These are phyloP conservation scores for Neurospora sp. DNA, from an alignment of 2,329 filamentous ascomycete genomes.

Conservation along the genomic window DNA sequence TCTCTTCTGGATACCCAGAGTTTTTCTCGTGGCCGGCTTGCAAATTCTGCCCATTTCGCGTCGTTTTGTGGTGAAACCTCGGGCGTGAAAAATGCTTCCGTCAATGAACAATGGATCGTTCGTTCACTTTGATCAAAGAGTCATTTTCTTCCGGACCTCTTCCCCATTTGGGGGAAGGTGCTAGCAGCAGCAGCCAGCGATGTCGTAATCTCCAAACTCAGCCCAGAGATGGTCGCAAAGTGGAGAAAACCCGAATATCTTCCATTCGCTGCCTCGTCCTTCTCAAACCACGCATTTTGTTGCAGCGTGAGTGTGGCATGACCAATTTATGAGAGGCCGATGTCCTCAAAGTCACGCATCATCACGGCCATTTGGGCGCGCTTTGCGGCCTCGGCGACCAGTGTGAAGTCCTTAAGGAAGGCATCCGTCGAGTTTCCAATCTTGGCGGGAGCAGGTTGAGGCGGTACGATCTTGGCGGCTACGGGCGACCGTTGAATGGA, in stretches of 20 bases:
- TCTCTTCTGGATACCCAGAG: background rate
- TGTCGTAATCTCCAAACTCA: background rate
- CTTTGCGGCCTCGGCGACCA: constrained; percentile 88
- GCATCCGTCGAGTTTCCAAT: constrained; percentile 33
- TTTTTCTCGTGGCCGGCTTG: background rate
- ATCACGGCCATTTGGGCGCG: constrained; percentile 83
- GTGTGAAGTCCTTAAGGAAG: constrained; percentile 71
- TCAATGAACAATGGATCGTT: background rate
- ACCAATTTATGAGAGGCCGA: constrained; percentile 40
- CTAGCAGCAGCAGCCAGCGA: background rate
- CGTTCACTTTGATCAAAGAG: background rate
- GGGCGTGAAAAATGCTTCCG: background rate
- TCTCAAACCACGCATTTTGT: background rate
- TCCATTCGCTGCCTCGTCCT: background rate
- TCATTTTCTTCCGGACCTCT: too few species aligned
- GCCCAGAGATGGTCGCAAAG: background rate
- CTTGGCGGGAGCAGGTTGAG: constrained; percentile 22
- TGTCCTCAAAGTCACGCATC: constrained; percentile 73
- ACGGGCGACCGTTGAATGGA: constrained; percentile 20
- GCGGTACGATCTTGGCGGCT: constrained; percentile 19
- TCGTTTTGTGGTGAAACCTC: background rate
- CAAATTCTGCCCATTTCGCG: background rate
- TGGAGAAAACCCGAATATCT: background rate
- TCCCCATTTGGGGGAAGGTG: background rate
- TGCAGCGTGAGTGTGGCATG: background rate